Base-by-base conservation (phyloP, 129 eudicot species). In the Sambucus nigra region DNA sequence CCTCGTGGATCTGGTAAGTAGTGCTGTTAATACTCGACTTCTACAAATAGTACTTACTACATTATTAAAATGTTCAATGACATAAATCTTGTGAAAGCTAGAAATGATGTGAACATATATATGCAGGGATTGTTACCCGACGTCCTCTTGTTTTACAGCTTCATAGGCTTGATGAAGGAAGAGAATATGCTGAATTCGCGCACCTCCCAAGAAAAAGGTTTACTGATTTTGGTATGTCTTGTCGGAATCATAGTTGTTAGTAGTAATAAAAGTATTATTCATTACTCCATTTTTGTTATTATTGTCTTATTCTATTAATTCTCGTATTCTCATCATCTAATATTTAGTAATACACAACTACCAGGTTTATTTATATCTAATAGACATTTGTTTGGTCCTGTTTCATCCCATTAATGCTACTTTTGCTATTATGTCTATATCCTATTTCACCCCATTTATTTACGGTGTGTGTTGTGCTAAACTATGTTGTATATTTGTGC, bases 81-180 rank as follows among this genome's bases (percentile, higher is more conserved):
- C 26, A 10, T 55, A 18, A 10, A 32, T 53, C 24, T 25, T 0
- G 9, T 49, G 0, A 61, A 49, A 47, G 19, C 57, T 9, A 27
- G 12, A n/a, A n/a, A n/a, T 45, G 45, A 32, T 51, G 29, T 10
- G 17, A 66, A 28, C 51, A 26, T 51, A 19, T 47, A 54, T 42
- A 17, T 69, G 58, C 76, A 92, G 99, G 99, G 41, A 92, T 92
- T 75, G 92, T 92, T 33, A 92, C 99, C n/a, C 70, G 99, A n/a
- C 91, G 99, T 35, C 99, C 99, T 65, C 96, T 92, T 77, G 99
- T 92, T 46, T 71, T 92, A 48, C 99, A 92, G 69, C 85, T 92
- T 66, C 84, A 92, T 66, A 83, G 67, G 72, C 47, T 73, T 33
- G 87, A 86, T 22, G 94, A 82, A 65, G 86, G 86, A 64, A 70